A percentile compares a stretch with the other conserved stretches of the same genome.
Conservation (phyloP, 2,329 filamentous ascomycete species). For the Sarocladiaceae sp. region DNA sequence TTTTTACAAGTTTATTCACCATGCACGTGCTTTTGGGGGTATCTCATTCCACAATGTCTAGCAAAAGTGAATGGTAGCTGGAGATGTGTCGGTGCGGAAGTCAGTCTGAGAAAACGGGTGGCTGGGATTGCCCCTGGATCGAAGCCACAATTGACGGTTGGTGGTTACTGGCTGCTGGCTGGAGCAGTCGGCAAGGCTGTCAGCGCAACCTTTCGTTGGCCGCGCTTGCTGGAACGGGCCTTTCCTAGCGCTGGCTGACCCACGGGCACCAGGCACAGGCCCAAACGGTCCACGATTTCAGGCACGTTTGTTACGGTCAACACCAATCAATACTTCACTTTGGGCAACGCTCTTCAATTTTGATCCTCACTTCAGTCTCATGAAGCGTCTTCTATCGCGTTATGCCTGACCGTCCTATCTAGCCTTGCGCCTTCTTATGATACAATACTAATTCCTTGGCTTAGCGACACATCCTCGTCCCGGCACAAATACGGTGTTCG, state of each 20-base stretch:
- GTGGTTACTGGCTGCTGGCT: too few species aligned
- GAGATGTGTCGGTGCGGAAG: constrained; percentile 20
- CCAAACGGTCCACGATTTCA: too few species aligned
- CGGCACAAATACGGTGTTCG: too few species aligned
- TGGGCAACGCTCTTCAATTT: neutral
- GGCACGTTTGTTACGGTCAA: too few species aligned
- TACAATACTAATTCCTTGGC: too few species aligned
- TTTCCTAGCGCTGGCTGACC: neutral
- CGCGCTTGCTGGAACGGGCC: constrained; percentile 1
- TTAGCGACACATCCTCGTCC: too few species aligned
- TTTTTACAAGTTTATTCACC: neutral
- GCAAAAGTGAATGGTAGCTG: constrained; percentile 25
- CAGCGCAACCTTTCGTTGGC: neutral
- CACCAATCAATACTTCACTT: neutral
- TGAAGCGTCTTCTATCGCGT: too few species aligned
- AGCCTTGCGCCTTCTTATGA: too few species aligned
- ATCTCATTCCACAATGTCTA: constrained; percentile 15
- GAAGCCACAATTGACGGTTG: too few species aligned
- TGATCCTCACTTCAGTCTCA: neutral
- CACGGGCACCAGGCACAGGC: neutral
- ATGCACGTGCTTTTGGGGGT: neutral
- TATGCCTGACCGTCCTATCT: too few species aligned
- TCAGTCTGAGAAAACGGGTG: constrained; percentile 15
- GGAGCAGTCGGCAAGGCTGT: neutral
- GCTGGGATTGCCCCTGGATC: constrained; percentile 6